Evolutionary conservation across 805 yeast species (phyloP).

Genomic region (Yarrowia sp.): DNA sequence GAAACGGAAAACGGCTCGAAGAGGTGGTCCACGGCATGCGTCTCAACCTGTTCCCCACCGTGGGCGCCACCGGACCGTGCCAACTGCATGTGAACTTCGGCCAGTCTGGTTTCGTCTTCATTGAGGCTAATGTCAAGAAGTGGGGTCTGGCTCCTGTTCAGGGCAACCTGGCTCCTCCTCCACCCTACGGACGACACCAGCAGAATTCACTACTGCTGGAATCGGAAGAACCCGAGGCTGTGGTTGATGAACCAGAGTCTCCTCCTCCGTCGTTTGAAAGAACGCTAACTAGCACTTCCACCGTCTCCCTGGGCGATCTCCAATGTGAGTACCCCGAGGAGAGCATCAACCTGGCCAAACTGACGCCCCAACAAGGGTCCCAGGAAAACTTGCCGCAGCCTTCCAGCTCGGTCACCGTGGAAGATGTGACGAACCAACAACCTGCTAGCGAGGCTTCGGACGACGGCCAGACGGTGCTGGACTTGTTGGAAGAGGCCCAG

Average conservation of each 20-base stretch:
- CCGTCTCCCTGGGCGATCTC: constrained; percentile 19
- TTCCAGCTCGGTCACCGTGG: neutral
- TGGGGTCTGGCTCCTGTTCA: constrained; percentile 94
- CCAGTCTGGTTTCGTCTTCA: constrained; percentile 81
- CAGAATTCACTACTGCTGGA: constrained; percentile 62
- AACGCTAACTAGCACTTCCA: constrained; percentile 2
- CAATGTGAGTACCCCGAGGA: constrained; percentile 18
- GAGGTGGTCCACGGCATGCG: constrained; percentile 71
- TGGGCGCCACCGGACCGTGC: constrained; percentile 83
- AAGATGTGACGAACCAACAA: neutral
- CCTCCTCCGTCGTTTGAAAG: constrained; percentile 15
- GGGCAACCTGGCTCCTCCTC: constrained; percentile 90
- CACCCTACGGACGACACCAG: constrained; percentile 78
- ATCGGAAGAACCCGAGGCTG: constrained; percentile 6
- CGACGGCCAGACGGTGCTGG: constrained; percentile 2
- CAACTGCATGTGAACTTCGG: constrained; percentile 87
- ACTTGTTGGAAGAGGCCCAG: constrained; percentile 12
- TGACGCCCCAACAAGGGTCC: constrained; percentile 5
- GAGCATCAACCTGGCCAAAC: constrained; percentile 13
- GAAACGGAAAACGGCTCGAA: constrained; percentile 90
- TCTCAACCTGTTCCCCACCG: constrained; percentile 74
- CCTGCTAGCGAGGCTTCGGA: too few species aligned
- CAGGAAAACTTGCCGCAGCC: neutral
- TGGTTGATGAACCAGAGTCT: neutral
- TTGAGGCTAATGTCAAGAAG: constrained; percentile 89